These are phyloP conservation scores for Colletotrichum lentis DNA, from an alignment of 2,329 filamentous ascomycete species.

Conservation along the genomic window DNA sequence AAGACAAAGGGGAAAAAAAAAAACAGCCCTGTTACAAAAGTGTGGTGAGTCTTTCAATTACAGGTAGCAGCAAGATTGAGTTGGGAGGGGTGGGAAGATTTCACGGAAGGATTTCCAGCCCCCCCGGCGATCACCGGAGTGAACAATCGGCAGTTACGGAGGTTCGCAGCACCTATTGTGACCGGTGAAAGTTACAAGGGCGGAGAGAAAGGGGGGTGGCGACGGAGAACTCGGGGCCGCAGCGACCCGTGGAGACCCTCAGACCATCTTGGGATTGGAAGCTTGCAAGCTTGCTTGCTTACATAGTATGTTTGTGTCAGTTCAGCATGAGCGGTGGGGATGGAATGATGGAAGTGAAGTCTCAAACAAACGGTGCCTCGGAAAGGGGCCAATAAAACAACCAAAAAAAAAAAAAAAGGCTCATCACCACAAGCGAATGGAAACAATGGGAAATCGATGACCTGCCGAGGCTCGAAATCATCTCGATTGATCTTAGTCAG, in stretches of 20 bases:
- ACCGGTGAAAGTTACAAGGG: slow-evolving; percentile 28
- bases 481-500: slow-evolving; percentile 25
- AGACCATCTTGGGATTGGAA: slow-evolving; percentile 24
- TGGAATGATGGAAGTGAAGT: slow-evolving; percentile 20
- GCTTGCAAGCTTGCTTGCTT: too few species aligned
- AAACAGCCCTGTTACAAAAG: background rate
- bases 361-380: background rate
- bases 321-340: slow-evolving; percentile 13
- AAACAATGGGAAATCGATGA: background rate
- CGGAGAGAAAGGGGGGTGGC: slow-evolving; percentile 5
- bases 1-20: background rate
- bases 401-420: background rate
- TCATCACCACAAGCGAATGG: slow-evolving; percentile 3
- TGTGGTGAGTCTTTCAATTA: background rate
- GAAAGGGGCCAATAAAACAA: background rate
- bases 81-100: background rate
- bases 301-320: background rate
- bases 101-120: background rate
- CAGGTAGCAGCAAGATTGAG: background rate
- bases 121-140: slow-evolving; percentile 3
- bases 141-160: slow-evolving; percentile 18
- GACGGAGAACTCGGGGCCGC: slow-evolving; percentile 14
- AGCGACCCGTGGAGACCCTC: slow-evolving; percentile 22
- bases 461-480: slow-evolving; percentile 19
- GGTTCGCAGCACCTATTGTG: background rate